Percentiles rank a stretch among this genome's conserved stretches.
These are phyloP conservation scores for Solanum rostratum DNA, from an alignment of 257 asterid genomes.

Conservation along the genomic window DNA sequence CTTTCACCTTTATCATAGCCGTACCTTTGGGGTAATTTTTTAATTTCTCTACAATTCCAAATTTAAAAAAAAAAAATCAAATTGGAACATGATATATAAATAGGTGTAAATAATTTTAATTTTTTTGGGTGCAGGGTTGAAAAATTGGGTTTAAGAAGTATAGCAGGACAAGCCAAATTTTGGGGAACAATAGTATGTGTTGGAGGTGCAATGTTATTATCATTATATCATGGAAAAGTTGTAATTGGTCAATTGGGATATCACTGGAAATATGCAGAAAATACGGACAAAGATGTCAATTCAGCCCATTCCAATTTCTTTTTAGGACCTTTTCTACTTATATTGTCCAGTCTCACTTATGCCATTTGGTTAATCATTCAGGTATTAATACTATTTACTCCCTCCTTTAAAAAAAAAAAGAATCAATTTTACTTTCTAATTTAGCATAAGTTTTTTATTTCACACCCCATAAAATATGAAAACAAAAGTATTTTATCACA, in stretches of 20 bases:
- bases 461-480: no score
- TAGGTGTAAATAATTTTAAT: neutral
- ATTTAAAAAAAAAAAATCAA: no score
- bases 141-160: slow-evolving; percentile 39
- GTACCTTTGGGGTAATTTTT: slow-evolving; percentile 54
- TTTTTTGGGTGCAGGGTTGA: slow-evolving; percentile 34
- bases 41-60: neutral
- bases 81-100: neutral
- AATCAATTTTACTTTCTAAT: no score
- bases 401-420: no score
- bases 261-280: slow-evolving; percentile 61
- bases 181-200: slow-evolving; percentile 62
- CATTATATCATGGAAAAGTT: slow-evolving; percentile 56
- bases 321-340: slow-evolving; percentile 57
- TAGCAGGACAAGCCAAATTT: slow-evolving; percentile 57
- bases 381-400: slow-evolving; percentile 9
- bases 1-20: slow-evolving; percentile 71
- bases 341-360: slow-evolving; percentile 70
- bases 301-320: slow-evolving; percentile 29
- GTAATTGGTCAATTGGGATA: slow-evolving; percentile 37
- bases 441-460: no score
- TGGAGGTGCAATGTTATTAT: slow-evolving; percentile 63
- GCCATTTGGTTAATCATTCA: slow-evolving; percentile 76
- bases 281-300: neutral
- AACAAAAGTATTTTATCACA: no score